phyloP scores from a whole-genome alignment of 345 rosid genomes.

The Hypericum androsaemum region DNA sequence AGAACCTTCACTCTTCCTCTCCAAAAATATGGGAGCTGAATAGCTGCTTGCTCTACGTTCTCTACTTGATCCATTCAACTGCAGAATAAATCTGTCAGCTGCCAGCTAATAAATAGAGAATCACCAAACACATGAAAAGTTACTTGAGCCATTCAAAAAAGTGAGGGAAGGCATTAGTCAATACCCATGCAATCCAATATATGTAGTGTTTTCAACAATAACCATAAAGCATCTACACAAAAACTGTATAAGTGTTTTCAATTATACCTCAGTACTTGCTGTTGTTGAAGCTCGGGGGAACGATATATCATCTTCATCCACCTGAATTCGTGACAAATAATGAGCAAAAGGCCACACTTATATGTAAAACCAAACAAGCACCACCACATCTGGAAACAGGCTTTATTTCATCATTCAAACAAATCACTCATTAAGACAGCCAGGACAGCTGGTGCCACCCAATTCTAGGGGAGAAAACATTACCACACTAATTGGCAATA shows the following conservation, averaged over 20 bases:
- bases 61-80: constrained; percentile 39
- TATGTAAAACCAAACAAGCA: neutral
- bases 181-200: too few relatives aligned
- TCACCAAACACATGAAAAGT: neutral
- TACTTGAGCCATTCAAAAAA: too few relatives aligned
- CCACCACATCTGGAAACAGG: neutral
- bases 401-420: neutral
- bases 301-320: constrained; percentile 45
- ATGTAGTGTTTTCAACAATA: too few relatives aligned
- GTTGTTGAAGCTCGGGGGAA: constrained; percentile 34
- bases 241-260: neutral
- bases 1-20: constrained; percentile 47
- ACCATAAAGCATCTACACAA: too few relatives aligned
- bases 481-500: too few relatives aligned
- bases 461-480: too few relatives aligned
- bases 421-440: too few relatives aligned
- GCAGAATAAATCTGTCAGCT: constrained; percentile 10
- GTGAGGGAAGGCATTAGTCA: too few relatives aligned
- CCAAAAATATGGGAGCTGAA: constrained; percentile 85
- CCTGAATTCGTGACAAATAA: constrained; percentile 34
- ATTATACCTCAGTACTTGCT: constrained; percentile 43
- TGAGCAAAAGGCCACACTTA: constrained; percentile 6
- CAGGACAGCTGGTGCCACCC: too few relatives aligned
- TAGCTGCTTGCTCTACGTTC: constrained; percentile 48
- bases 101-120: neutral